phyloP scores from a whole-genome alignment of 495 filamentous ascomycete species.

The Hypoxylon lenormandii region DNA sequence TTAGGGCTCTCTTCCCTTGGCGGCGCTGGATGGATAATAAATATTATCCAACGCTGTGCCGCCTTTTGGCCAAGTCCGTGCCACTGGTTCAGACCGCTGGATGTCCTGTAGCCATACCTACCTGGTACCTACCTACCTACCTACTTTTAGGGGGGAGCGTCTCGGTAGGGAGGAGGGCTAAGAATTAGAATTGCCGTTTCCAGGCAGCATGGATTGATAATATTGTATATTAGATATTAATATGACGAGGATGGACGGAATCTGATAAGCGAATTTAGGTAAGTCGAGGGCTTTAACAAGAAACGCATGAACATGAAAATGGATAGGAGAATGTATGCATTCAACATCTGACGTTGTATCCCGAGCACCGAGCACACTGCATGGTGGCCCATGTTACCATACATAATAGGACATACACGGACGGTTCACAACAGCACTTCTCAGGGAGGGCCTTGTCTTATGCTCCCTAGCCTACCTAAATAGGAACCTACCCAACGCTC shows the following conservation, averaged over 20 bases:
- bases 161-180: neutral
- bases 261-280: neutral
- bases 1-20: neutral
- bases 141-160: neutral
- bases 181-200: slow-evolving; percentile 10
- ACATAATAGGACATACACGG: neutral
- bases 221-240: neutral
- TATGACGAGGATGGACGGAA: neutral
- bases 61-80: neutral
- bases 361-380: slow-evolving; percentile 36
- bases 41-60: slow-evolving; percentile 14
- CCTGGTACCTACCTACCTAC: too few relatives aligned
- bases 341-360: slow-evolving; percentile 29
- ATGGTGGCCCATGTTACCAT: slow-evolving; percentile 1
- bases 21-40: slow-evolving; percentile 7
- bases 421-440: neutral
- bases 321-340: neutral
- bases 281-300: neutral
- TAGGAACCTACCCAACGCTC: too few relatives aligned
- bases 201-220: slow-evolving; percentile 4
- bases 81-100: slow-evolving; percentile 2
- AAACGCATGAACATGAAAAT: neutral
- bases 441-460: too few relatives aligned
- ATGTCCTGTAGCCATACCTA: neutral
- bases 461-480: too few relatives aligned